Base-by-base conservation (phyloP, 345 rosid species). In the Ceriops tagal region DNA sequence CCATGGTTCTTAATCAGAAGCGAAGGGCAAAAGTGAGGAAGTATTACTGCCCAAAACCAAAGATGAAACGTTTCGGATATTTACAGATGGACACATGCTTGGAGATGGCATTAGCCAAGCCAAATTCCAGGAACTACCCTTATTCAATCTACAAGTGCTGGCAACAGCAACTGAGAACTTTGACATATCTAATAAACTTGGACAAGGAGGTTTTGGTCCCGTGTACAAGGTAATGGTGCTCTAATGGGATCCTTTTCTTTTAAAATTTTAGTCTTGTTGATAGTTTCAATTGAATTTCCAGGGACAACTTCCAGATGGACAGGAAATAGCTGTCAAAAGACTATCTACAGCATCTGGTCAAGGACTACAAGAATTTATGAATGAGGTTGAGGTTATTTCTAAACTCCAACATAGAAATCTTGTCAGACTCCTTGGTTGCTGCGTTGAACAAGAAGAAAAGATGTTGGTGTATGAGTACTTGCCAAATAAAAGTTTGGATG, bases 191-290 rank as follows among this genome's bases (percentile, higher is more conserved):
- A 63, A 74, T 66, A 74, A 63, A 59, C 78, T 74, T 11, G 78
- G 78, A 7, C 65, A 74, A 46, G 78, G 78, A 13, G 78, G 78
- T 32, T 74, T 69, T 27, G 78, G 78, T 49, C 69, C 61, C 16
- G 78, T 69, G n/a, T 68, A 74, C 57, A 74, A 69, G 73, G 78
- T 63, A 46, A 56, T 31, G 28, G 13, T 28, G 22, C 4, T 46
- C 30, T 5, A 2, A 28, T 11, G 13, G 9, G 9, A 16, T 21
- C 47, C 3, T n/a, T 27, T 3, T 24, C 27, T 34, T 34, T 22
- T 5, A 60, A 20, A 28, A 24, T n/a, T 52, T 8, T 0, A 27
- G n/a, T 22, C 26, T 18, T 16, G 32, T 27, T 49, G 20, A 47
- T 22, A 28, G 58, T 30, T 15, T 39, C 10, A n/a, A 8, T 13